Evolutionary conservation across 2,329 filamentous ascomycete genomes (phyloP).

Genomic region (Colletotrichum liaoningense): DNA sequence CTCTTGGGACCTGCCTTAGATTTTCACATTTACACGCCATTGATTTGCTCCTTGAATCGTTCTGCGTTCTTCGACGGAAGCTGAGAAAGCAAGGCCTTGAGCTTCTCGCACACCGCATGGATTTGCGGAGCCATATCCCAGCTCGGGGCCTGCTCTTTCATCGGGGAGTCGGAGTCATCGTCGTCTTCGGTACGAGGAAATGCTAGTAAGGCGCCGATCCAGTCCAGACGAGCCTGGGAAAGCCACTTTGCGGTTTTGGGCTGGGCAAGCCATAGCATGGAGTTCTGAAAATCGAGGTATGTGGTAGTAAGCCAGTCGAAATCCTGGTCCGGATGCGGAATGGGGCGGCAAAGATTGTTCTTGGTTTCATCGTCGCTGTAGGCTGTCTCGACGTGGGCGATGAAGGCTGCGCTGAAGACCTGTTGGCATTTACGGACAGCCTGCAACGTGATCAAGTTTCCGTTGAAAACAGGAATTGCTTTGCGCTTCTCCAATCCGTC

Average conservation of each 20-base stretch:
- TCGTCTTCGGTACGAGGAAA: not conserved
- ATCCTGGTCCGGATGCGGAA: not conserved
- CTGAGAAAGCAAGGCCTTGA: not conserved
- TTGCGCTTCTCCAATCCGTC: not conserved
- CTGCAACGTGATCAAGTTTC: not conserved
- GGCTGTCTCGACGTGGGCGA: not conserved
- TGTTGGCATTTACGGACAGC: not conserved
- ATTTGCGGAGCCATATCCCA: not conserved
- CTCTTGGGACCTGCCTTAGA: fast-evolving
- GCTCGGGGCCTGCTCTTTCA: not conserved
- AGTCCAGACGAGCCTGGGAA: not conserved
- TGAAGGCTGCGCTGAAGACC: not conserved
- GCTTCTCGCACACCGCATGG: not conserved
- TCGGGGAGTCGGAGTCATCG: not conserved
- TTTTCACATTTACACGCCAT: too few species aligned
- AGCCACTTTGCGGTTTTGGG: not conserved
- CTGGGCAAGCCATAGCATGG: not conserved
- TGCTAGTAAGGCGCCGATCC: not conserved
- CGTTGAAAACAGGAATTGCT: not conserved
- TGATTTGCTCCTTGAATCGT: too few species aligned
- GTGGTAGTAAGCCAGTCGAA: not conserved
- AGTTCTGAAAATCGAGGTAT: not conserved
- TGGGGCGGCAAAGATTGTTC: not conserved
- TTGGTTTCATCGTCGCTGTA: not conserved
- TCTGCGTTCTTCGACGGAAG: too few species aligned